Base-by-base conservation (phyloP, 228 moss, liverwort and hornwort species). In the Sphagnum magellanicum region DNA sequence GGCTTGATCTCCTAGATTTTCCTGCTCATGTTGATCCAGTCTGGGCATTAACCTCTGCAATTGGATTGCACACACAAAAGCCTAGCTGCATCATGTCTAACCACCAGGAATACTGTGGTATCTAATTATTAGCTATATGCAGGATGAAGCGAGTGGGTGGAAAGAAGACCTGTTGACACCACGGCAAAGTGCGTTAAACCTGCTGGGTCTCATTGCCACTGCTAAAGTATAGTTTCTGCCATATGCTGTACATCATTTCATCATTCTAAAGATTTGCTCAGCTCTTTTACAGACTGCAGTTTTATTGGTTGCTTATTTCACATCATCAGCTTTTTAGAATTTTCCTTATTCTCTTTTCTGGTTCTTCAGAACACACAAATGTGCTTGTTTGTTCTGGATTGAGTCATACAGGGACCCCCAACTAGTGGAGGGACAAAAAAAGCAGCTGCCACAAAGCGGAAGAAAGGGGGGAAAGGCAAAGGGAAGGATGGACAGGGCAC, bases 81-180 rank as follows among this genome's bases (percentile, higher is more conserved):
- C 32, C 32, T 32, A 32, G 32, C 32, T 32, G 32, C 32, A 32
- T 32, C 32, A 32, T 32, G 32, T 32, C 32, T 32, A 32, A 32
- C 1, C 32, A 32, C 32, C 32, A 32, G 32, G 32, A 32, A 32
- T 32, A 32, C 32, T 3, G 3, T 32, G 32, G 32, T 32, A 32
- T 32, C 32, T 32, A 32, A 32, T 32, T 32, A 32, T 32, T 32
- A 32, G 32, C 32, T 32, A 32, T 3, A 32, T 32, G 61, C 76
- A 95, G 95, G 95, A 95, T 74, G 85, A 90, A 61, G 81, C 95
- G 67, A 92, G 89, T 81, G 92, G 92, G 66, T 92, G 92, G 92
- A 92, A 90, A 78, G 92, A 92, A 66, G 92, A 92, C 71, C 90
- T 90, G 64, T 69, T 85, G 52, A 85, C 92, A 48, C 90, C 92